Base-by-base conservation (phyloP, 2,329 filamentous ascomycete genomes). In the Aspergillus quadricinctus region DNA sequence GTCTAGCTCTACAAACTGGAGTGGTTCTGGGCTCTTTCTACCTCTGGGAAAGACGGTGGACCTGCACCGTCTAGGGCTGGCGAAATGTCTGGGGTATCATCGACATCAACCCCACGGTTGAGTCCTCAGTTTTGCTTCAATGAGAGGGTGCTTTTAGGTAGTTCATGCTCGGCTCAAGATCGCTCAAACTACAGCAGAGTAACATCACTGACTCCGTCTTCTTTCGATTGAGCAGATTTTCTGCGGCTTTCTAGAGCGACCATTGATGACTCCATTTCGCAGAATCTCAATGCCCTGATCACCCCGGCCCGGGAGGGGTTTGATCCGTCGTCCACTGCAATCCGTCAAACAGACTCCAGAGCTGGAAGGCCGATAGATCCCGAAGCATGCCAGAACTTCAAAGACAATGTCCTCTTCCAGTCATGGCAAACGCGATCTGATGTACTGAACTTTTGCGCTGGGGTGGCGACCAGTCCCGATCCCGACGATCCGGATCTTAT, bases 191-290 rank as follows among this genome's bases (percentile, higher is more conserved):
- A 40, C 19, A 35, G 6, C 11, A 31, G 7, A 7, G 14, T 27
- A 37, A 43, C 23, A 50, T 28, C 27, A 43, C 48, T 45, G 29
- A 49, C 54, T 65, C 19, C 19, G 28, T 52, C 48, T 55, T 50
- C 48, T 56, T 60, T 21, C 14, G 9, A 9, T 21, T 40, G 10
- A 21, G 43, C 68, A 96, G 94, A 96, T 72, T 99, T 99, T 72
- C 83, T 99, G 23, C 89, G 92, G 41, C 75, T 94, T 62, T 97
- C 93, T 9, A 86, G 94, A 61, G 81, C 85, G 52, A 85, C 89
- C 49, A 88, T 97, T 68, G 94, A 99, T 75, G 94, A 99, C 75
- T 91, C 89, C 48, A 97, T 99, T 69, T 86, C 86, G 0, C 92
- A 96, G 69, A 93, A 95, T 67, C 84, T 99, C 59, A 97, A 97